Evolutionary conservation across 1,284 basidiomycete genomes (phyloP).

Genomic region (Mycosarcoma mackinlayi): DNA sequence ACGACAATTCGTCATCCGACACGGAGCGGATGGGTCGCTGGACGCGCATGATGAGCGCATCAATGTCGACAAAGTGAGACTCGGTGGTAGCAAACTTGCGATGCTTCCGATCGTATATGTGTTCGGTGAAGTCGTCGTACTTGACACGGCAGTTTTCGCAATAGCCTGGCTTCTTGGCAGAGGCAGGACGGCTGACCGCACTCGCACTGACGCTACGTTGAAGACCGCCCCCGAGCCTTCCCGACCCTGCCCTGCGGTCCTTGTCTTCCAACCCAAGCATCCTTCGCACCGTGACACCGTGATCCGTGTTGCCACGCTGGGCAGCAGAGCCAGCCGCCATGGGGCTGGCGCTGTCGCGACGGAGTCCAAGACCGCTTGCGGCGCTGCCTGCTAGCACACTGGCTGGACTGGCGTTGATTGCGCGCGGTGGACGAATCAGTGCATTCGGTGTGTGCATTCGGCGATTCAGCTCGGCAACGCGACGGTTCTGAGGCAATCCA

Average conservation of each 20-base stretch:
- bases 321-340: conserved; percentile 18
- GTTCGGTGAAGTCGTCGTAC: conserved; percentile 92
- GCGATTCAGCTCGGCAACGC: conserved; percentile 55
- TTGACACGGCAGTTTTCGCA: conserved; percentile 95
- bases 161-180: conserved; percentile 90
- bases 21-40: conserved; percentile 64
- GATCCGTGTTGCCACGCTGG: conserved; percentile 17
- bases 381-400: conserved; percentile 46
- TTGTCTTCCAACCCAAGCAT: conserved; percentile 55
- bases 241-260: conserved; percentile 2
- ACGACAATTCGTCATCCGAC: conserved; percentile 31
- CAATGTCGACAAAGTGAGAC: conserved; percentile 84
- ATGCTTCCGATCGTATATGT: conserved; percentile 81
- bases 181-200: conserved; percentile 67
- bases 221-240: conserved; percentile 6
- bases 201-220: conserved; percentile 52
- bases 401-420: conserved; percentile 39
- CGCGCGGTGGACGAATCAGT: conserved; percentile 12
- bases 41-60: conserved; percentile 80
- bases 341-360: conserved; percentile 32
- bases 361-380: conserved; percentile 42
- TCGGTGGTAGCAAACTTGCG: conserved; percentile 85
- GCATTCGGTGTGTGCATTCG: conserved; percentile 53
- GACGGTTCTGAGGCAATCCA: conserved; percentile 51
- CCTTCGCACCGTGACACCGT: conserved; percentile 53